A percentile compares a stretch with the other conserved stretches of the same genome.
Evolutionary conservation across 208 protist species (phyloP).

Genomic region (Leishmania gerbilli): DNA sequence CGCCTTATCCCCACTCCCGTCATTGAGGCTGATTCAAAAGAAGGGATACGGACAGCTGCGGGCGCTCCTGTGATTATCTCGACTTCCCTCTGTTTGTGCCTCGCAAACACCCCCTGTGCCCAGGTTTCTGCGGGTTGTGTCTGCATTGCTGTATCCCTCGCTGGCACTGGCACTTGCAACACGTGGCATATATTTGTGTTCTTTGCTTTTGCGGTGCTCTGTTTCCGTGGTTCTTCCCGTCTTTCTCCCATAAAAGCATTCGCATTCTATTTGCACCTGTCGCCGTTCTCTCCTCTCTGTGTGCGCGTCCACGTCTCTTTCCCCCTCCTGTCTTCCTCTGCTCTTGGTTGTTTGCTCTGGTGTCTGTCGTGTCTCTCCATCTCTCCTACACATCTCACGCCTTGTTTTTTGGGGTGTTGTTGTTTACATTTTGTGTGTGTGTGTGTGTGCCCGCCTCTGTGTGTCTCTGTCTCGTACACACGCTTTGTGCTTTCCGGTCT

Average conservation of each 20-base stretch:
- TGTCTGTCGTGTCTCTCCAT: not conserved
- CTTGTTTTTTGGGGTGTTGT: not conserved
- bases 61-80: not conserved
- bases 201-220: not conserved
- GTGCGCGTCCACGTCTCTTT: not conserved
- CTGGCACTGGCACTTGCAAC: not conserved
- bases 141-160: not conserved
- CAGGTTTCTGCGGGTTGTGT: not conserved
- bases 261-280: not conserved
- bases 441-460: not conserved
- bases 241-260: not conserved
- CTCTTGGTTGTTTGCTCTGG: not conserved
- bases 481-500: not conserved
- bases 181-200: conserved; percentile 2
- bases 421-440: not conserved
- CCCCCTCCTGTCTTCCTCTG: not conserved
- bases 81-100: not conserved
- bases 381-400: no score
- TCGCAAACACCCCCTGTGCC: not conserved
- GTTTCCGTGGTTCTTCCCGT: not conserved
- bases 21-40: not conserved
- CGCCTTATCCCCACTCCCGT: not conserved
- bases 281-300: not conserved
- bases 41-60: not conserved
- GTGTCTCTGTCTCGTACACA: not conserved